phyloP scores from a whole-genome alignment of 2,329 filamentous ascomycete species.

The Aspergillus intermedius region DNA sequence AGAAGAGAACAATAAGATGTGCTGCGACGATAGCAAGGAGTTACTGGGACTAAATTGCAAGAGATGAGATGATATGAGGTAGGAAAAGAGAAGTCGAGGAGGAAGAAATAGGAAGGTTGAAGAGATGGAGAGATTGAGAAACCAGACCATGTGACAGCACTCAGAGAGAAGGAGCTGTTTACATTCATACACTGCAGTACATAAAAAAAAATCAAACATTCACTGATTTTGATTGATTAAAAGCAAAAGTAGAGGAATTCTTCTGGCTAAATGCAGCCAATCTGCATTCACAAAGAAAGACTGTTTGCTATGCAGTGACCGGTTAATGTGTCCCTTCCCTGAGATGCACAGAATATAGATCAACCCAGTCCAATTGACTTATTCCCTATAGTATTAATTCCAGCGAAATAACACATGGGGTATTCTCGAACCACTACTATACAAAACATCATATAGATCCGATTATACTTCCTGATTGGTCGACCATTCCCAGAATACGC shows the following conservation, averaged over 20 bases:
- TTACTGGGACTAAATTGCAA: too few relatives aligned
- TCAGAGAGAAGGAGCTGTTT: neutral
- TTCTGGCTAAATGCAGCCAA: neutral
- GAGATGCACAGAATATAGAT: neutral
- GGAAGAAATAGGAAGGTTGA: neutral
- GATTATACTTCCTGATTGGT: constrained; percentile 11
- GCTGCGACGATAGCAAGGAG: neutral
- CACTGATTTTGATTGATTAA: neutral
- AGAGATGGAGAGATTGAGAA: neutral
- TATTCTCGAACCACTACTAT: too few relatives aligned
- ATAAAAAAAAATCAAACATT: neutral
- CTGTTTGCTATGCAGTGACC: neutral
- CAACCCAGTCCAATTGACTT: neutral
- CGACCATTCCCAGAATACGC: constrained; percentile 1
- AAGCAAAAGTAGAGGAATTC: neutral
- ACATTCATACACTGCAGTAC: neutral
- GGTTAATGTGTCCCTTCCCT: neutral
- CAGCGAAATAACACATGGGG: neutral
- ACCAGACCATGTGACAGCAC: neutral
- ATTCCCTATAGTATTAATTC: neutral
- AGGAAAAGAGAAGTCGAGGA: neutral
- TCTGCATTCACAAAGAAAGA: constrained; percentile 1
- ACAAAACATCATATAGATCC: neutral
- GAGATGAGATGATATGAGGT: neutral
- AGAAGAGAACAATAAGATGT: neutral